Percentiles rank a stretch among this genome's conserved stretches.
These are phyloP conservation scores for Debaryomyces coudertii DNA, from an alignment of 1,139 yeast genomes.

Conservation along the genomic window DNA sequence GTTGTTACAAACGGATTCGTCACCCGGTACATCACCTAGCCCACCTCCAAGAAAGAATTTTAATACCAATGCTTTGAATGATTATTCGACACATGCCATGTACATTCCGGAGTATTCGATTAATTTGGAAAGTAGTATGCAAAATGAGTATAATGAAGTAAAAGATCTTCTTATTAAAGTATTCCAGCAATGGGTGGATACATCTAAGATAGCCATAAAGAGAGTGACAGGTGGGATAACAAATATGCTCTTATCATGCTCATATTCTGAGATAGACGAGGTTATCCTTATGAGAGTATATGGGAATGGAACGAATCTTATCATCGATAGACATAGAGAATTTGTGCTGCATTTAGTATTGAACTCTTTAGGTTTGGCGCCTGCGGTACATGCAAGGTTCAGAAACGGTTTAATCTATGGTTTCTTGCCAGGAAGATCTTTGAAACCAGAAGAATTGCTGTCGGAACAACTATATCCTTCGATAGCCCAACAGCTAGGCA, in stretches of 20 bases:
- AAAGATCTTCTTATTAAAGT: conserved; percentile 36
- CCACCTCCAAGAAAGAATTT: conserved; percentile 17
- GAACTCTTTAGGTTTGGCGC: conserved; percentile 65
- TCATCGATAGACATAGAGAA: conserved; percentile 77
- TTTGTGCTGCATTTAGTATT: conserved; percentile 70
- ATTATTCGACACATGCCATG: conserved; percentile 39
- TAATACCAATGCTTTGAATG: conserved; percentile 25
- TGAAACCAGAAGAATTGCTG: conserved; percentile 59
- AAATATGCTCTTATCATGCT: conserved; percentile 65
- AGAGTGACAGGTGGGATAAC: conserved; percentile 80
- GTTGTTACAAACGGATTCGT: conserved; percentile 11
- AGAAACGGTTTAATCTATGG: conserved; percentile 78
- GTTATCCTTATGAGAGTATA: conserved; percentile 69
- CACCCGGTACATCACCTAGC: conserved; percentile 20
- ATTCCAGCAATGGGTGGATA: conserved; percentile 38
- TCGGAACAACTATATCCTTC: conserved; percentile 52
- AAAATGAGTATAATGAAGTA: conserved; percentile 35
- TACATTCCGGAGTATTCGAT: conserved; percentile 44
- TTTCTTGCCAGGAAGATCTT: conserved; percentile 65
- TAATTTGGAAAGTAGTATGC: conserved; percentile 36
- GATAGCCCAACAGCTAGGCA: conserved; percentile 70
- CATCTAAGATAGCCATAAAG: conserved; percentile 29
- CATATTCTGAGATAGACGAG: conserved; percentile 29
- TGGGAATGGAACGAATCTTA: conserved; percentile 74
- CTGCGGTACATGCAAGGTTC: conserved; percentile 68